A percentile compares a stretch with the other conserved stretches of the same genome.
These are phyloP conservation scores for Pyrenophora seminiperda DNA, from an alignment of 2,329 filamentous ascomycete genomes.

Conservation along the genomic window DNA sequence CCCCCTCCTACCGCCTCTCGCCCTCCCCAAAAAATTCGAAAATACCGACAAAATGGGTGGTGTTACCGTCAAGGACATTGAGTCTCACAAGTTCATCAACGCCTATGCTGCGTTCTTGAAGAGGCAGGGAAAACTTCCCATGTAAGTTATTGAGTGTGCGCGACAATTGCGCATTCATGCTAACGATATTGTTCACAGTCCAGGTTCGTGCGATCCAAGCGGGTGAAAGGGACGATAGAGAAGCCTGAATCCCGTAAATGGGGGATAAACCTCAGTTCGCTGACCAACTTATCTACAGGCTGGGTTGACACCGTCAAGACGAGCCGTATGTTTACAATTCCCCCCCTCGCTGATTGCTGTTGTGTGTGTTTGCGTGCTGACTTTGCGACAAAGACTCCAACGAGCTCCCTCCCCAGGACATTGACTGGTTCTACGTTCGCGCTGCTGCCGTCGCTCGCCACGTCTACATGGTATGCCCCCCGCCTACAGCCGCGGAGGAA, in stretches of 20 bases:
- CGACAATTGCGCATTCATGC: slow-evolving; percentile 13
- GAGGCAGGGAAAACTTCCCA: slow-evolving; percentile 90
- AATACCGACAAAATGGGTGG: slow-evolving; percentile 77
- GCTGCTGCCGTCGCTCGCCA: slow-evolving; percentile 95
- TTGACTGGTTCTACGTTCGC: slow-evolving; percentile 92
- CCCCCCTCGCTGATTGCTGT: neutral
- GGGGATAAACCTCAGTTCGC: slow-evolving; percentile 54
- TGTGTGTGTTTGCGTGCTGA: slow-evolving; percentile 27
- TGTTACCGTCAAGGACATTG: slow-evolving; percentile 82
- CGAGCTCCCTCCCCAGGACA: slow-evolving; percentile 96
- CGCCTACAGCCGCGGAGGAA: neutral
- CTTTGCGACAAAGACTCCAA: slow-evolving; percentile 66
- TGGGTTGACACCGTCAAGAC: slow-evolving; percentile 99
- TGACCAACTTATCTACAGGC: slow-evolving; percentile 66
- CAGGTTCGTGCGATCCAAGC: slow-evolving; percentile 66
- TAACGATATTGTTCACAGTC: slow-evolving; percentile 48
- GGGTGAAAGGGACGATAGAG: slow-evolving; percentile 40
- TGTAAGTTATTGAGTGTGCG: slow-evolving; percentile 47
- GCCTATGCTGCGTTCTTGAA: slow-evolving; percentile 89
- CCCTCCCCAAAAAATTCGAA: slow-evolving; percentile 14
- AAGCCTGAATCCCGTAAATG: slow-evolving; percentile 62
- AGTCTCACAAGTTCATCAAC: slow-evolving; percentile 88
- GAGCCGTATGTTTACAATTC: slow-evolving; percentile 55
- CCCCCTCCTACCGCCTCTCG: slow-evolving; percentile 22
- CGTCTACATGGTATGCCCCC: slow-evolving; percentile 73